Percentiles rank a stretch among this genome's conserved stretches.
phyloP scores from a whole-genome alignment of 208 protist species.

The Kentomonas sorsogonicus region DNA sequence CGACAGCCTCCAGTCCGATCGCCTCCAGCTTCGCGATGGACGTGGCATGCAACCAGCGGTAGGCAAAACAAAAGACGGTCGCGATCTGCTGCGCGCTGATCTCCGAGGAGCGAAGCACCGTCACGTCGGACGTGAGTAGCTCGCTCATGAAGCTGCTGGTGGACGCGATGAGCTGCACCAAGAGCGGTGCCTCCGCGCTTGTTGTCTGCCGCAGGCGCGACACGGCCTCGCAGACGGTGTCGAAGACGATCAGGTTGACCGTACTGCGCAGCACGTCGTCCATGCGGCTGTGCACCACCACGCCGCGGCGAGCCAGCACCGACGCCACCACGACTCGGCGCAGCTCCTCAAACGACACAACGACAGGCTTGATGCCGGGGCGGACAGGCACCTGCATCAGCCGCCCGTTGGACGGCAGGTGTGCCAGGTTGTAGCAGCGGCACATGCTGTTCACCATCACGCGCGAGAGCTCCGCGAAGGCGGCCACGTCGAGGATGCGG shows the following conservation, averaged over 20 bases:
- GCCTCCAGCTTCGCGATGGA: conserved; percentile 68
- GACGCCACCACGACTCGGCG: conserved; percentile 57
- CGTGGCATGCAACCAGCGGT: conserved; percentile 69
- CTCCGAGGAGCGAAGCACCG: conserved; percentile 70
- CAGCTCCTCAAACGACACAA: conserved; percentile 26
- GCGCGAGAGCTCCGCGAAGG: conserved; percentile 68
- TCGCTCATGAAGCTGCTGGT: conserved; percentile 61
- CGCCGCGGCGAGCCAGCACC: conserved; percentile 56
- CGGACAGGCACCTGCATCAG: conserved; percentile 28
- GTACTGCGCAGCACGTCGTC: conserved; percentile 76
- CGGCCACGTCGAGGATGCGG: conserved; percentile 51
- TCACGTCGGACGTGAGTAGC: conserved; percentile 54
- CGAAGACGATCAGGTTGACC: conserved; percentile 85
- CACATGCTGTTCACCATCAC: conserved; percentile 47
- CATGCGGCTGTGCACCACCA: conserved; percentile 68
- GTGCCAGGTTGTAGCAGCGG: conserved; percentile 62
- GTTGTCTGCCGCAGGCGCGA: conserved; percentile 52
- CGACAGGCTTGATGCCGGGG: conserved; percentile 9
- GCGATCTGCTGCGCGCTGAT: conserved; percentile 58
- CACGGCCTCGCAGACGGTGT: conserved; percentile 74
- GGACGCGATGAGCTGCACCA: conserved; percentile 69
- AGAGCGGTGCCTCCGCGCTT: conserved; percentile 37
- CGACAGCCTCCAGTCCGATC: conserved; percentile 67
- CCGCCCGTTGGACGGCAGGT: conserved; percentile 80
- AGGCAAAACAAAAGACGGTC: conserved; percentile 62